Evolutionary conservation across 768 basidiomycete species (phyloP).

Genomic region (Cyclocybe aegerita): DNA sequence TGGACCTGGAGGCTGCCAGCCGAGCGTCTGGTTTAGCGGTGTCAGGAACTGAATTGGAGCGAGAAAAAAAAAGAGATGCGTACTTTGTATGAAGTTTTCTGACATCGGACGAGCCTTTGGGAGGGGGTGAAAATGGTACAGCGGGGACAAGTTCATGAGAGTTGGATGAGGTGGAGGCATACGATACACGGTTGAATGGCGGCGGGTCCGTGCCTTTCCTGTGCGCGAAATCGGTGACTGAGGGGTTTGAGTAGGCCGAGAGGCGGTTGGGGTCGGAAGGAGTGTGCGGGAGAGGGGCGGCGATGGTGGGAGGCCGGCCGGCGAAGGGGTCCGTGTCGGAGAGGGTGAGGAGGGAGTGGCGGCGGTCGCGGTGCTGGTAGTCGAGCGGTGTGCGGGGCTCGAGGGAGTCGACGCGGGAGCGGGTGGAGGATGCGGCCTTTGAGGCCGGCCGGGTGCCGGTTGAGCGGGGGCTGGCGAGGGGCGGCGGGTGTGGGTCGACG

Average conservation of each 20-base stretch:
- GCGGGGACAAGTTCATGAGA: slow-evolving; percentile 37
- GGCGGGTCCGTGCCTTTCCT: slow-evolving; percentile 34
- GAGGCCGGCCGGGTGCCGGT: slow-evolving; percentile 42
- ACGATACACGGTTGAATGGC: slow-evolving; percentile 48
- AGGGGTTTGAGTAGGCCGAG: slow-evolving; percentile 54
- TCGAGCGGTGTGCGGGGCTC: slow-evolving; percentile 58
- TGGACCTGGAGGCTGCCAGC: slow-evolving; percentile 24
- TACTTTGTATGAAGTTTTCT: slow-evolving; percentile 22
- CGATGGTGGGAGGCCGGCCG: slow-evolving; percentile 36
- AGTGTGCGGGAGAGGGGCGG: slow-evolving; percentile 31
- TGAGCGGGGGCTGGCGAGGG: slow-evolving; percentile 16
- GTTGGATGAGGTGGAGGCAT: slow-evolving; percentile 58
- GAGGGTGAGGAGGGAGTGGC: slow-evolving; percentile 59
- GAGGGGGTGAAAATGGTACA: slow-evolving; percentile 3
- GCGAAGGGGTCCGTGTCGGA: slow-evolving; percentile 69
- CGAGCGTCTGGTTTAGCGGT: slow-evolving; percentile 25
- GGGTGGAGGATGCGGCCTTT: slow-evolving; percentile 58
- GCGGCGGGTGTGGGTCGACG: slow-evolving; percentile 18
- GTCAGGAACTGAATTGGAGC: background rate
- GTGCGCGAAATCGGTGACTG: slow-evolving; percentile 41
- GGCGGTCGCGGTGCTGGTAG: slow-evolving; percentile 29
- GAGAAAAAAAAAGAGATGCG: slow-evolving; percentile 8
- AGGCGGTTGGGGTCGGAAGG: slow-evolving; percentile 45
- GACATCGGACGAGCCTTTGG: slow-evolving; percentile 11
- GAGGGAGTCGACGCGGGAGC: slow-evolving; percentile 52